A percentile compares a stretch with the other conserved stretches of the same genome.
Evolutionary conservation across 2,329 filamentous ascomycete genomes (phyloP).

Genomic region (Cladobotryum mycophilum): DNA sequence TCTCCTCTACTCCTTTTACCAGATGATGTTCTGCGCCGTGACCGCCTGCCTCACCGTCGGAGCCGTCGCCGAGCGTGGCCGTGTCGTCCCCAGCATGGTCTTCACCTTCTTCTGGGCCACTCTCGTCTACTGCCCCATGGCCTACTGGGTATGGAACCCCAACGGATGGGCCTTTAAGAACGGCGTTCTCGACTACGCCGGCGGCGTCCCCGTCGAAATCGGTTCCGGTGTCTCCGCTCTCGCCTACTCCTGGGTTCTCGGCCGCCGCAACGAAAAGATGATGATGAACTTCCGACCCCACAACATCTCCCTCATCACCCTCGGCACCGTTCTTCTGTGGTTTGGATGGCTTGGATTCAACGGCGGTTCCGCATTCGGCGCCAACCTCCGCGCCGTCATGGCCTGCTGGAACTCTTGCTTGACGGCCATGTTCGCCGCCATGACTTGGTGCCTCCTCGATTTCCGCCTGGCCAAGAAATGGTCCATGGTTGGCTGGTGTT

Average conservation of each 20-base stretch:
- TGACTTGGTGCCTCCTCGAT: conserved; percentile 93
- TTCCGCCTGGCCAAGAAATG: conserved; percentile 91
- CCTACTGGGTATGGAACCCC: conserved; percentile 93
- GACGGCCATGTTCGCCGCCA: conserved; percentile 84
- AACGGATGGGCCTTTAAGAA: conserved; percentile 91
- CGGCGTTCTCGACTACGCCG: conserved; percentile 93
- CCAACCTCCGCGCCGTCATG: conserved; percentile 89
- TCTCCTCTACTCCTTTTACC: conserved; percentile 90
- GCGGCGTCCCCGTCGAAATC: conserved; percentile 95
- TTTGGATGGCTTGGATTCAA: conserved; percentile 99
- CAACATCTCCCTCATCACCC: conserved; percentile 94
- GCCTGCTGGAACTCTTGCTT: conserved; percentile 98
- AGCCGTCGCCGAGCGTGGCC: conserved; percentile 87
- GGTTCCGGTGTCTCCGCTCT: conserved; percentile 87
- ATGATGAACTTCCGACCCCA: conserved; percentile 99
- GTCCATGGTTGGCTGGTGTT: conserved; percentile 74
- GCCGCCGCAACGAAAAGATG: conserved; percentile 96
- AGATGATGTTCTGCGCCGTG: conserved; percentile 97
- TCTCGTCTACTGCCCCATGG: conserved; percentile 91
- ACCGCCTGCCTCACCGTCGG: conserved; percentile 89
- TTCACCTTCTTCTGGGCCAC: conserved; percentile 97
- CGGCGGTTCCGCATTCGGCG: conserved; percentile 88
- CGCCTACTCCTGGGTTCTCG: conserved; percentile 92
- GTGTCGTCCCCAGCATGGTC: conserved; percentile 87
- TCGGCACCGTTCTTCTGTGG: conserved; percentile 93